Percentiles rank a stretch among this genome's conserved stretches.
Conservation (phyloP, 2,329 filamentous ascomycete genomes). For the Pezicula carpinea region DNA sequence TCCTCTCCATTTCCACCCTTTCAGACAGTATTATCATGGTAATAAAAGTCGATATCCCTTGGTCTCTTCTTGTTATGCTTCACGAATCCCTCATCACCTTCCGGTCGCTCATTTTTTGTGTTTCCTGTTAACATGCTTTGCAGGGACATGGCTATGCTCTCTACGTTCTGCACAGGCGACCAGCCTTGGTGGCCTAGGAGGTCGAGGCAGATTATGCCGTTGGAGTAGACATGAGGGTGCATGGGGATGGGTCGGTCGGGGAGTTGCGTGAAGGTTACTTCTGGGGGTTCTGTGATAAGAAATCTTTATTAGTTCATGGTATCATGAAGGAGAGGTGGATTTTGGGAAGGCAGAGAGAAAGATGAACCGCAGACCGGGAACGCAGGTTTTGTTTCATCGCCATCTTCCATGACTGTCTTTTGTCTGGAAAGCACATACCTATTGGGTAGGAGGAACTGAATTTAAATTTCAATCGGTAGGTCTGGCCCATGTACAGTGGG, state of each 20-base stretch:
- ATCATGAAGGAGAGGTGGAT: not conserved
- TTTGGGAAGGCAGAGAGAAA: not conserved
- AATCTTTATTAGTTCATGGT: not conserved
- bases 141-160: slow-evolving; percentile 93
- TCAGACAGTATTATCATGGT: slow-evolving; percentile 80
- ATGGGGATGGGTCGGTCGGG: slow-evolving; percentile 72
- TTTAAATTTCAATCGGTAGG: slow-evolving; percentile 79
- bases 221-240: slow-evolving; percentile 97
- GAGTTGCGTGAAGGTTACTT: slow-evolving; percentile 79
- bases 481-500: slow-evolving; percentile 76
- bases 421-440: slow-evolving; percentile 46
- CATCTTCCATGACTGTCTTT: too few relatives aligned
- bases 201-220: slow-evolving; percentile 97
- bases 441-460: slow-evolving; percentile 88
- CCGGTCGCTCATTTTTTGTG: slow-evolving; percentile 82
- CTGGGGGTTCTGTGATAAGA: slow-evolving; percentile 68
- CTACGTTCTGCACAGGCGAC: slow-evolving; percentile 95
- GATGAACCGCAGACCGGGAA: not conserved
- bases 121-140: slow-evolving; percentile 99
- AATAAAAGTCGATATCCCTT: slow-evolving; percentile 87
- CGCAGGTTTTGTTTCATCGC: too few relatives aligned
- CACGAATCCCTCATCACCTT: slow-evolving; percentile 87
- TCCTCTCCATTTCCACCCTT: not conserved
- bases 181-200: slow-evolving; percentile 83
- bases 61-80: slow-evolving; percentile 72